Evolutionary conservation across 2,329 filamentous ascomycete genomes (phyloP).

Genomic region (Diaporthe amygdali): DNA sequence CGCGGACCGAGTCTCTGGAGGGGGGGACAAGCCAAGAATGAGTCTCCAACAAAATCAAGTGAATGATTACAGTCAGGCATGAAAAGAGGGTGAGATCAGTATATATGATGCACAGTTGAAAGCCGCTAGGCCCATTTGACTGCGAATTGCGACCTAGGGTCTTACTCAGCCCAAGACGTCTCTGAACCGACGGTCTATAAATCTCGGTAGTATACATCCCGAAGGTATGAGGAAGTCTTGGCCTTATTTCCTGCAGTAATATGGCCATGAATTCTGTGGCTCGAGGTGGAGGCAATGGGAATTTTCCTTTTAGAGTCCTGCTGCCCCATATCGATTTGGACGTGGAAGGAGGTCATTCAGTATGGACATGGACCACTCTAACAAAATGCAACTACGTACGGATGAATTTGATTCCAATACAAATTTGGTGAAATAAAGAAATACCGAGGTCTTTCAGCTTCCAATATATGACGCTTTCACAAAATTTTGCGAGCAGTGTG

Average conservation of each 20-base stretch:
- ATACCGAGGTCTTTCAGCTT: too few species aligned
- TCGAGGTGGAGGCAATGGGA: not conserved
- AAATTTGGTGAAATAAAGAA: too few species aligned
- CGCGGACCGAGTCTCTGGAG: too few species aligned
- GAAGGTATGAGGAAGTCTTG: not conserved
- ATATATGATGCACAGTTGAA: not conserved
- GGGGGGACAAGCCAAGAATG: not conserved
- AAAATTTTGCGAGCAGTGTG: too few species aligned
- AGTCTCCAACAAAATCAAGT: not conserved
- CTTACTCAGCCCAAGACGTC: slow-evolving; percentile 12
- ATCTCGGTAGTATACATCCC: not conserved
- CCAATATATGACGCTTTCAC: too few species aligned
- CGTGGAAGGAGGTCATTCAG: too few species aligned
- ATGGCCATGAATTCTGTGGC: not conserved
- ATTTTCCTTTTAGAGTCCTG: too few species aligned
- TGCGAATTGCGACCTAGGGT: not conserved
- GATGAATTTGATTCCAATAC: too few species aligned
- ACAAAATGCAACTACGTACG: too few species aligned
- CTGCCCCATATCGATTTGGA: too few species aligned
- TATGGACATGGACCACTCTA: too few species aligned
- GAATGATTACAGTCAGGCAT: not conserved
- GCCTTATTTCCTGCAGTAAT: not conserved
- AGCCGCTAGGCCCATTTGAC: slow-evolving; percentile 7
- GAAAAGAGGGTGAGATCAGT: not conserved
- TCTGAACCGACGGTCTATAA: not conserved